Base-by-base conservation (phyloP, 2,329 filamentous ascomycete species). In the Acrocalymma vagum region DNA sequence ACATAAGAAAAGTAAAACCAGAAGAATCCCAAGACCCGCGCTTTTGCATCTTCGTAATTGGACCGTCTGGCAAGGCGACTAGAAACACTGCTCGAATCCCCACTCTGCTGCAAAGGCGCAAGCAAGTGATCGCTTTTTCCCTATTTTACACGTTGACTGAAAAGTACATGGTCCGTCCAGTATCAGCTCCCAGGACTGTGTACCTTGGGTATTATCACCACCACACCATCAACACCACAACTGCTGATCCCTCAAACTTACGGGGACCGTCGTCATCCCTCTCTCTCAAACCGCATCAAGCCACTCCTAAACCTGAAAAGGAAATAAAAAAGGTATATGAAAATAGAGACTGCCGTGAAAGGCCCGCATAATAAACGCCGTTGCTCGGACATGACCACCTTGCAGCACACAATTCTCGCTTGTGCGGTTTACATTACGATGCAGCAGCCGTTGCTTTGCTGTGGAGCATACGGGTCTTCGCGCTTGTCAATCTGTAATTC, bases 381-480 rank as follows among this genome's bases (percentile, higher is more conserved):
- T 60, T 63, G 62, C 61, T 63, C 29, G 48, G 58, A 65, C 62
- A 67, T 66, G 47, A 61, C 55, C 51, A 47, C 49, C 56, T n/a
- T 59, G 53, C 61, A 58, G 58, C 58, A 48, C 42, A n/a, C n/a
- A n/a, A 36, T 47, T 21, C 45, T 38, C 23, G 43, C 38, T 17
- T 53, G n/a, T 49, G 51, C 60, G 48, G 44, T 58, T 61, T 80
- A 97, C 93, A 97, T 97, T 75, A 99, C 85, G 64, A 87, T 81
- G 78, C 94, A 99, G 84, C 94, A 99, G 63, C 91, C 88, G 68
- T 85, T 88, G 59, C 83, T 90, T 77, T 95, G 90, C 78, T 95
- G 93, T 58, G 93, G 93, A 64, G 93, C 91, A 71, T 99, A 99
- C n/a, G 94, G 94, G 71, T 99, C 94, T 70, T 97, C 94, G 72